These are phyloP conservation scores for Phlebiopsis gigantea DNA, from an alignment of 768 basidiomycete genomes.

Conservation along the genomic window DNA sequence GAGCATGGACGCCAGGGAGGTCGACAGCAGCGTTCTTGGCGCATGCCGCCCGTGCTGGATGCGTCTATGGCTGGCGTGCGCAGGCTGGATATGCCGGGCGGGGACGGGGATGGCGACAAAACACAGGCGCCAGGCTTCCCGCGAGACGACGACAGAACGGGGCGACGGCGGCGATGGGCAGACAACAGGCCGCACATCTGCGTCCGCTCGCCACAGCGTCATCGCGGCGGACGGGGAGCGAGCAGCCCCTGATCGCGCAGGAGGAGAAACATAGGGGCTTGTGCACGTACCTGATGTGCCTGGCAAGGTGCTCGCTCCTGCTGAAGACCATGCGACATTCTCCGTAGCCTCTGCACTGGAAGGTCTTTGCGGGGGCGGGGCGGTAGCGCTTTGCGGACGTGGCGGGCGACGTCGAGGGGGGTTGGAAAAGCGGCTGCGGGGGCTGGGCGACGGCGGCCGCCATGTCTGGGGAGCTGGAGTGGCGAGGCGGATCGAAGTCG, in stretches of 20 bases:
- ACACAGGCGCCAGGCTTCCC: too few species aligned
- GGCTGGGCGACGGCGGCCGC: constrained; percentile 23
- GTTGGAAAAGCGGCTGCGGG: constrained; percentile 9
- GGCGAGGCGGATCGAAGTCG: neutral
- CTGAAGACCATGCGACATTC: constrained; percentile 97
- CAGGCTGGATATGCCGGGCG: too few species aligned
- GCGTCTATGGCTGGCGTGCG: too few species aligned
- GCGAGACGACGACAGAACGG: too few species aligned
- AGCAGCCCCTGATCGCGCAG: constrained; percentile 12
- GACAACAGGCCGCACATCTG: too few species aligned
- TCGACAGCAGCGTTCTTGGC: neutral
- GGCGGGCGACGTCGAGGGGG: constrained; percentile 10
- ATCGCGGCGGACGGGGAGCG: neutral
- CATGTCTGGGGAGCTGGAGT: constrained; percentile 15
- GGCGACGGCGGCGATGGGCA: too few species aligned
- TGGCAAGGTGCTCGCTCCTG: constrained; percentile 90
- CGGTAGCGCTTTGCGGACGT: constrained; percentile 46
- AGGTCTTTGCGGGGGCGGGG: constrained; percentile 86
- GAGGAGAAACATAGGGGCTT: constrained; percentile 15
- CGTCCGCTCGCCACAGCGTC: too few species aligned
- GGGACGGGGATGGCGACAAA: too few species aligned
- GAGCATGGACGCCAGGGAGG: neutral
- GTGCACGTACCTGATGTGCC: constrained; percentile 81
- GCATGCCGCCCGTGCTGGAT: too few species aligned
- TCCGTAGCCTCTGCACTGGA: constrained; percentile 91